Evolutionary conservation across 495 filamentous ascomycete genomes (phyloP).

Genomic region (Annulohypoxylon stygium): DNA sequence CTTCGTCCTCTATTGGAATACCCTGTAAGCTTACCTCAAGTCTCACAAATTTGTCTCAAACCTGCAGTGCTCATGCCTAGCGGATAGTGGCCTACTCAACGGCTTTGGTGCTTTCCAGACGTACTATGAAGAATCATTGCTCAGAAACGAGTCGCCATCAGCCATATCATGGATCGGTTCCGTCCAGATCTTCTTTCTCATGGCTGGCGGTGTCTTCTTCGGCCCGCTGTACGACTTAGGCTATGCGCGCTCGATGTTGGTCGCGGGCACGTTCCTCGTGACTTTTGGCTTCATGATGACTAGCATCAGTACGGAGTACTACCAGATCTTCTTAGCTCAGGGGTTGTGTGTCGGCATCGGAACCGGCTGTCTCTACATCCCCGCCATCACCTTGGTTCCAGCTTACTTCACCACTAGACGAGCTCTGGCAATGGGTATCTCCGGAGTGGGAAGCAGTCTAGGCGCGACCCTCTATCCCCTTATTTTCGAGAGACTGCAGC

Average conservation of each 20-base stretch:
- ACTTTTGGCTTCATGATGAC: slow-evolving; percentile 16
- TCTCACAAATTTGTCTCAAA: neutral
- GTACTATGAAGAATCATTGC: slow-evolving; percentile 6
- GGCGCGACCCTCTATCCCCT: slow-evolving; percentile 12
- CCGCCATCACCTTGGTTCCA: slow-evolving; percentile 10
- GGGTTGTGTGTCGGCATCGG: slow-evolving; percentile 13
- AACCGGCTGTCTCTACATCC: slow-evolving; percentile 10
- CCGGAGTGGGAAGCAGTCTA: neutral
- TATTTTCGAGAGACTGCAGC: slow-evolving; percentile 7
- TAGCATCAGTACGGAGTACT: slow-evolving; percentile 15
- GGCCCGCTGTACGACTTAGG: slow-evolving; percentile 12
- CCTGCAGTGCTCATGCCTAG: neutral
- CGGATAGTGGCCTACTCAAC: slow-evolving; percentile 7
- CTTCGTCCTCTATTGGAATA: slow-evolving; percentile 13
- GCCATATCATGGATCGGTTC: slow-evolving; percentile 24
- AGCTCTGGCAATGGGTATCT: slow-evolving; percentile 5
- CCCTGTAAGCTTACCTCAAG: slow-evolving; percentile 1
- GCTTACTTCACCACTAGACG: slow-evolving; percentile 14
- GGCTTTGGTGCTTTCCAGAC: slow-evolving; percentile 19
- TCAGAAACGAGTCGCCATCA: neutral
- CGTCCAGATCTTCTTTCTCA: slow-evolving; percentile 19
- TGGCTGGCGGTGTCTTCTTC: slow-evolving; percentile 15
- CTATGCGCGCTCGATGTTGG: slow-evolving; percentile 15
- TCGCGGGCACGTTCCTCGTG: slow-evolving; percentile 4
- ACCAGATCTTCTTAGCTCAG: slow-evolving; percentile 7